These are phyloP conservation scores for Thermothielavioides terrestris DNA, from an alignment of 495 filamentous ascomycete species.

Conservation along the genomic window DNA sequence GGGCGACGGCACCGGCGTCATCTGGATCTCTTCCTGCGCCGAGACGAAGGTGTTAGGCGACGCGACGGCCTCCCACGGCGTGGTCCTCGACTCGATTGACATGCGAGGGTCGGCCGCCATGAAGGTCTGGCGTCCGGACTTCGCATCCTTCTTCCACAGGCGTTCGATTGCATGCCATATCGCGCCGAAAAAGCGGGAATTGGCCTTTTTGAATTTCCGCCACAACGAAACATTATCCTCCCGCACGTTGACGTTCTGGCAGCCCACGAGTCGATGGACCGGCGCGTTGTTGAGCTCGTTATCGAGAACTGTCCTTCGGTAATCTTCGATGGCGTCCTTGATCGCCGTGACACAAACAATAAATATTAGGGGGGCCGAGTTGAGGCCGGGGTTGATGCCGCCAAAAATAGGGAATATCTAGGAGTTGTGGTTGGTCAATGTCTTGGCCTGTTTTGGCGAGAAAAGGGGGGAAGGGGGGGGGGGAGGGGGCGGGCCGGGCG, in stretches of 20 bases:
- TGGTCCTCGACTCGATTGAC: slow-evolving; percentile 55
- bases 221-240: slow-evolving; percentile 79
- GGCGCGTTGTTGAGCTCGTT: slow-evolving; percentile 95
- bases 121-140: slow-evolving; percentile 27
- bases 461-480: not conserved
- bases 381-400: slow-evolving; percentile 79
- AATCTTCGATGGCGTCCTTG: slow-evolving; percentile 98
- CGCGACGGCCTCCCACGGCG: slow-evolving; percentile 52
- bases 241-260: slow-evolving; percentile 87
- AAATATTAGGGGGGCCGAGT: slow-evolving; percentile 85
- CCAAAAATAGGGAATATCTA: slow-evolving; percentile 97
- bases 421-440: not conserved
- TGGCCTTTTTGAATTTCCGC: slow-evolving; percentile 89
- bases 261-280: slow-evolving; percentile 79
- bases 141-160: slow-evolving; percentile 37
- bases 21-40: slow-evolving; percentile 61
- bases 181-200: slow-evolving; percentile 51
- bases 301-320: slow-evolving; percentile 83
- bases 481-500: not conserved
- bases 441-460: too few species aligned
- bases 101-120: slow-evolving; percentile 40
- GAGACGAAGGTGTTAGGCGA: slow-evolving; percentile 46
- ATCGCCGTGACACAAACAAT: slow-evolving; percentile 86
- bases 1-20: slow-evolving; percentile 90
- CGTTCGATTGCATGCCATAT: slow-evolving; percentile 43